Percentiles rank a stretch among this genome's conserved stretches.
These are phyloP conservation scores for Protea cynaroides DNA, from an alignment of 164 flowering plant species.

Conservation along the genomic window DNA sequence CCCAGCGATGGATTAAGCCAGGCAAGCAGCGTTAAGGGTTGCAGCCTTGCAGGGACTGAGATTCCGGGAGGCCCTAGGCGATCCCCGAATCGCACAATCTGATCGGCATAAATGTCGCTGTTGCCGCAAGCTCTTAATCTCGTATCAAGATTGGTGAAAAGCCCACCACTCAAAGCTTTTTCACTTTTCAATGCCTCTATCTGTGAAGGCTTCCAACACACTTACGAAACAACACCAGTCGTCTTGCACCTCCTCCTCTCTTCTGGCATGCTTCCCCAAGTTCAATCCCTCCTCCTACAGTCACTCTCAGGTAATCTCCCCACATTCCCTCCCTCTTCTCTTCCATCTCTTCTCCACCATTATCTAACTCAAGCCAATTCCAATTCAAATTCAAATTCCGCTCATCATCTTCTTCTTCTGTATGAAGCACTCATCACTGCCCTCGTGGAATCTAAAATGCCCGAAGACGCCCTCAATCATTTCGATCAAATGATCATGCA, in stretches of 20 bases:
- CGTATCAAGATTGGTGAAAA: constrained; percentile 46
- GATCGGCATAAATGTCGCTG: constrained; percentile 11
- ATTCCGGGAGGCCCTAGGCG: too few species aligned
- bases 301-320: constrained; percentile 33
- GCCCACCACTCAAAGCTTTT: constrained; percentile 54
- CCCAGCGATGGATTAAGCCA: too few species aligned
- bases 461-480: constrained; percentile 31
- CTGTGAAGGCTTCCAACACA: constrained; percentile 30
- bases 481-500: constrained; percentile 36
- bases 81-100: too few species aligned
- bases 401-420: constrained; percentile 8
- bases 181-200: constrained; percentile 40
- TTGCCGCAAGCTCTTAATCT: constrained; percentile 16
- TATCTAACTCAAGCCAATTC: constrained; percentile 23
- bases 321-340: constrained; percentile 22
- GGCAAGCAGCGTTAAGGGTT: too few species aligned
- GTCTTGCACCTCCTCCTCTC: constrained; percentile 41
- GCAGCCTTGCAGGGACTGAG: too few species aligned
- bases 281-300: constrained; percentile 38
- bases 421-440: constrained; percentile 39
- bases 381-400: not conserved
- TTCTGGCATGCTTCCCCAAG: constrained; percentile 27
- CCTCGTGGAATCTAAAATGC: constrained; percentile 28
- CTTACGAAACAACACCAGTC: constrained; percentile 31
- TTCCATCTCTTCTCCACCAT: constrained; percentile 34